A percentile compares a stretch with the other conserved stretches of the same genome.
These are phyloP conservation scores for Vitis cinerea DNA, from an alignment of 164 flowering plant genomes.

Conservation along the genomic window DNA sequence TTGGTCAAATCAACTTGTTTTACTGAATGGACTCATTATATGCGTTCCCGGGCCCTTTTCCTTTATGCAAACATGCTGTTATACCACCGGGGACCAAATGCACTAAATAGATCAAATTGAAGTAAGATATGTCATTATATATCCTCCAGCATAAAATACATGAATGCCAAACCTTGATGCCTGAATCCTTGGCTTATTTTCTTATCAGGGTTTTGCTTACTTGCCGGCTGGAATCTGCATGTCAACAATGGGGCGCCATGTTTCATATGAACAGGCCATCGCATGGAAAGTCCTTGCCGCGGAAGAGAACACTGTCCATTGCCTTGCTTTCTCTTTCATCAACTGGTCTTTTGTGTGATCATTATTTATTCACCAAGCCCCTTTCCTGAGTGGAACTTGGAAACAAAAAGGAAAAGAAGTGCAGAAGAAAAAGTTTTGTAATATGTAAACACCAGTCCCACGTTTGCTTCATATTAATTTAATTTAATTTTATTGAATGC, in stretches of 20 bases:
- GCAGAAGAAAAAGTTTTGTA: slow-evolving; percentile 15
- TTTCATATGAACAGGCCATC: slow-evolving; percentile 76
- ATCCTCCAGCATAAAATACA: no score
- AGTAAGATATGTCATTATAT: no score
- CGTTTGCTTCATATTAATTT: slow-evolving; percentile 21
- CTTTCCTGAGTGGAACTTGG: not conserved
- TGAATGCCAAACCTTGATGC: not conserved
- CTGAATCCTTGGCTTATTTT: not conserved
- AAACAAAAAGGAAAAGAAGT: not conserved
- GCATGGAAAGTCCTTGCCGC: slow-evolving; percentile 86
- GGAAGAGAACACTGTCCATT: slow-evolving; percentile 68
- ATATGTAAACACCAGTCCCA: slow-evolving; percentile 7
- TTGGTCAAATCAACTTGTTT: not conserved
- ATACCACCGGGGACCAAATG: no score
- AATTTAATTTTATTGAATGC: slow-evolving; percentile 14
- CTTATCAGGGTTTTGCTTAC: slow-evolving; percentile 67
- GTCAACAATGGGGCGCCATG: slow-evolving; percentile 86
- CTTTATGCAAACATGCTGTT: no score
- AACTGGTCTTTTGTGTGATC: slow-evolving; percentile 90
- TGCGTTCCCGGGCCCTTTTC: no score
- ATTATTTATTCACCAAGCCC: not conserved
- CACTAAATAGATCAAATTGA: no score
- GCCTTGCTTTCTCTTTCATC: slow-evolving; percentile 78
- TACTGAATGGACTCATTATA: no score
- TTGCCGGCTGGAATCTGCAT: slow-evolving; percentile 83